phyloP scores from a whole-genome alignment of 2,329 filamentous ascomycete species.

The Claviceps sp. region DNA sequence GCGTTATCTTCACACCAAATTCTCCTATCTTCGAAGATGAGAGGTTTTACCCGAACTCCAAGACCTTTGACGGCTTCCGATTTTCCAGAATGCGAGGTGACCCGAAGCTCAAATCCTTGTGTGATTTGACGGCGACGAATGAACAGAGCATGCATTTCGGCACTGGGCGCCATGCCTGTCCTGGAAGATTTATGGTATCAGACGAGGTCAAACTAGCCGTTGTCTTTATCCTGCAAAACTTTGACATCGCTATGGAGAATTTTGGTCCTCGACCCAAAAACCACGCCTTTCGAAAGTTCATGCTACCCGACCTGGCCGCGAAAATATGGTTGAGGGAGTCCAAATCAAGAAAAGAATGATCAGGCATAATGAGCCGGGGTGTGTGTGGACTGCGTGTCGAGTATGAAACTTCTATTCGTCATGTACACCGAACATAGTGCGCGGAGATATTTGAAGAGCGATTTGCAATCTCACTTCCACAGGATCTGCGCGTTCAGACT shows the following conservation, averaged over 20 bases:
- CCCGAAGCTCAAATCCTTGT: not conserved
- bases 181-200: constrained; percentile 8
- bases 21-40: constrained; percentile 7
- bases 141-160: constrained; percentile 10
- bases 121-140: constrained; percentile 5
- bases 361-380: not conserved
- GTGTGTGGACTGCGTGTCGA: no score
- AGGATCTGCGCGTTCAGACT: no score
- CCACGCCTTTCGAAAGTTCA: constrained; percentile 7
- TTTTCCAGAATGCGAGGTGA: constrained; percentile 7
- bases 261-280: constrained; percentile 6
- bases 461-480: no score
- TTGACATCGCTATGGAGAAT: constrained; percentile 7
- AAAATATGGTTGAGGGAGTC: constrained; percentile 6
- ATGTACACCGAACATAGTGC: no score
- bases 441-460: no score
- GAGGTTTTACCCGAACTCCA: constrained; percentile 5
- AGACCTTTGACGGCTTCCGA: constrained; percentile 7
- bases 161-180: constrained; percentile 7
- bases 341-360: not conserved
- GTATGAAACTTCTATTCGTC: no score
- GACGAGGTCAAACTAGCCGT: constrained; percentile 8
- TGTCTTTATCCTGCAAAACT: constrained; percentile 6
- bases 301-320: constrained; percentile 6
- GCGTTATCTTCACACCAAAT: constrained; percentile 8